Conservation (phyloP, 2,329 filamentous ascomycete genomes). For the Trichoderma simmonsii region DNA sequence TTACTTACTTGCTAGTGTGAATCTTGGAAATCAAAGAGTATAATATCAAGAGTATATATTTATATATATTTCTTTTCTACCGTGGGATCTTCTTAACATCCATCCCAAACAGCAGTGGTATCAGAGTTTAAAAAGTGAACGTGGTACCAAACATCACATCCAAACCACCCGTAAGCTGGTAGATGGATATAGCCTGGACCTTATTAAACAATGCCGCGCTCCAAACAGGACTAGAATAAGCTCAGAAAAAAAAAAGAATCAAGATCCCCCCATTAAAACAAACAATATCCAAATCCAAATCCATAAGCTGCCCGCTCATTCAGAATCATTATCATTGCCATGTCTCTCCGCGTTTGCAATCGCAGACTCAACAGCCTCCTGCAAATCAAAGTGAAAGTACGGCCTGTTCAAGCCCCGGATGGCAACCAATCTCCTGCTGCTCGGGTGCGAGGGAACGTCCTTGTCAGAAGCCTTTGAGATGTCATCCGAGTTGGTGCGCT, state of each 20-base stretch:
- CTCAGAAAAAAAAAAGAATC: background rate
- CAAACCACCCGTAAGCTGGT: background rate
- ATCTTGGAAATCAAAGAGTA: background rate
- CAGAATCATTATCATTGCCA: background rate
- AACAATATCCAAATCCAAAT: background rate
- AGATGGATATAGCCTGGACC: background rate
- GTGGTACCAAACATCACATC: background rate
- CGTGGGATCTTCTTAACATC: background rate
- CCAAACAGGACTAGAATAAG: background rate
- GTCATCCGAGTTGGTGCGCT: slow-evolving; percentile 27
- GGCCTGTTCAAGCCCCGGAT: slow-evolving; percentile 48
- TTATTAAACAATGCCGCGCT: background rate
- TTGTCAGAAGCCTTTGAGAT: slow-evolving; percentile 27
- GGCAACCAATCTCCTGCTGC: slow-evolving; percentile 34
- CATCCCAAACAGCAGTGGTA: background rate
- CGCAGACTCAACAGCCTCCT: slow-evolving; percentile 47
- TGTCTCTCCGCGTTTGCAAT: slow-evolving; percentile 34
- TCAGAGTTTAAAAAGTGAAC: background rate
- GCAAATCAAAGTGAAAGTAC: slow-evolving; percentile 51
- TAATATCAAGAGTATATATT: background rate
- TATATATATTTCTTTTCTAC: background rate
- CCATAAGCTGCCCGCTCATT: background rate
- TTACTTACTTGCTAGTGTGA: background rate
- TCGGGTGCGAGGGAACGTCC: slow-evolving; percentile 29
- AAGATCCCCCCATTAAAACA: background rate